A percentile compares a stretch with the other conserved stretches of the same genome.
phyloP scores from a whole-genome alignment of 371 early-diverging fungal genomes.

The Apophysomyces ossiformis region DNA sequence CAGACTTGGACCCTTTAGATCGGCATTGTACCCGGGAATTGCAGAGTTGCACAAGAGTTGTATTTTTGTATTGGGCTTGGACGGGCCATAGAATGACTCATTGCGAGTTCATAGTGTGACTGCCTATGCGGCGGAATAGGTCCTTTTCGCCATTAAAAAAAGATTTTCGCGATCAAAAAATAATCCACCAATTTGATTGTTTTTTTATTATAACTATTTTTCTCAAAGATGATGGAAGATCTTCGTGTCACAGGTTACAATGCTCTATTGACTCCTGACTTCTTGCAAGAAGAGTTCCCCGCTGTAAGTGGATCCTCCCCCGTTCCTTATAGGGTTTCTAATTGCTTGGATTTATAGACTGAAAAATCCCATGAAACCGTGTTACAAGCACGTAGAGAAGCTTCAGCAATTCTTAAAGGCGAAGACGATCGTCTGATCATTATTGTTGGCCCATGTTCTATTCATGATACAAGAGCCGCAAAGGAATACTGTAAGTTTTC shows the following conservation, averaged over 20 bases:
- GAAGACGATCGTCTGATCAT: conserved; percentile 86
- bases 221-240: conserved; percentile 56
- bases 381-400: conserved; percentile 62
- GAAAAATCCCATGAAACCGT: conserved; percentile 53
- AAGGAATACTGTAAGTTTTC: conserved; percentile 70
- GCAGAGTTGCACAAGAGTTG: background rate
- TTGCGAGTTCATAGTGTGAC: conserved; percentile 5
- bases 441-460: conserved; percentile 94
- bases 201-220: conserved; percentile 4
- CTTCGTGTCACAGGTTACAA: conserved; percentile 67
- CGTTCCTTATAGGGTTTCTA: background rate
- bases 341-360: conserved; percentile 22
- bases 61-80: background rate
- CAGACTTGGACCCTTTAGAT: no score
- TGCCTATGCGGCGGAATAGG: conserved; percentile 5
- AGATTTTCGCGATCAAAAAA: conserved; percentile 5
- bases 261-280: conserved; percentile 62
- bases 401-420: conserved; percentile 75
- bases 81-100: conserved; percentile 1
- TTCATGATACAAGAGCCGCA: conserved; percentile 88
- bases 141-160: background rate
- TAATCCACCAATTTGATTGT: background rate
- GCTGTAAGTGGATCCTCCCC: conserved; percentile 39
- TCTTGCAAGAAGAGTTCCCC: conserved; percentile 65
- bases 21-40: background rate